phyloP scores from a whole-genome alignment of 768 basidiomycete species.

The Podaxis sp. region DNA sequence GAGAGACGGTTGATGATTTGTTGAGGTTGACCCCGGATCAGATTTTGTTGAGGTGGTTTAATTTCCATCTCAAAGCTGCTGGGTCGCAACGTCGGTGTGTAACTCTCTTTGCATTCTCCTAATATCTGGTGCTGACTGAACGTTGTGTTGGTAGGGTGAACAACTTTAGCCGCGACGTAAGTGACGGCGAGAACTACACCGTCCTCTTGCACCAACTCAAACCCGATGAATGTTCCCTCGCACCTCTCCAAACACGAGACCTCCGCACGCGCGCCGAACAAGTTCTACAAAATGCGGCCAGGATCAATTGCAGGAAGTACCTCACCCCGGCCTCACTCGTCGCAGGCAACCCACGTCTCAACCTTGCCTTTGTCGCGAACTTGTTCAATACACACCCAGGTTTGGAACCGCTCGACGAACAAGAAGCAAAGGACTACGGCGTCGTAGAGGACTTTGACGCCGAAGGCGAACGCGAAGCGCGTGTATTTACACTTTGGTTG shows the following conservation, averaged over 20 bases:
- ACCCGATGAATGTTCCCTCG: constrained; percentile 87
- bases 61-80: constrained; percentile 95
- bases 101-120: neutral
- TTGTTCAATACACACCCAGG: constrained; percentile 98
- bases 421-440: constrained; percentile 88
- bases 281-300: constrained; percentile 91
- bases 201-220: constrained; percentile 94
- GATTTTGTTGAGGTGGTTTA: constrained; percentile 98
- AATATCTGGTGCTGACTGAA: constrained; percentile 10
- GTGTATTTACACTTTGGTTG: constrained; percentile 97
- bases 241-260: constrained; percentile 84
- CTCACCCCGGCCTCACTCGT: constrained; percentile 89
- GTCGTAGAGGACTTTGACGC: constrained; percentile 96
- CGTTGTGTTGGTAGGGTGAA: constrained; percentile 58
- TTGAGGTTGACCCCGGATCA: constrained; percentile 93
- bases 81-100: constrained; percentile 79
- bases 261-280: constrained; percentile 84
- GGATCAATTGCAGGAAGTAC: constrained; percentile 94
- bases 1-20: constrained; percentile 95
- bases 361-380: constrained; percentile 97
- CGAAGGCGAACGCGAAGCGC: constrained; percentile 96
- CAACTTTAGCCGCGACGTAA: constrained; percentile 98
- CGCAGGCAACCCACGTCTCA: constrained; percentile 92
- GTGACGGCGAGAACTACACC: constrained; percentile 97
- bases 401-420: constrained; percentile 89